Conservation (phyloP, 495 filamentous ascomycete species). For the Podospora anserina region DNA sequence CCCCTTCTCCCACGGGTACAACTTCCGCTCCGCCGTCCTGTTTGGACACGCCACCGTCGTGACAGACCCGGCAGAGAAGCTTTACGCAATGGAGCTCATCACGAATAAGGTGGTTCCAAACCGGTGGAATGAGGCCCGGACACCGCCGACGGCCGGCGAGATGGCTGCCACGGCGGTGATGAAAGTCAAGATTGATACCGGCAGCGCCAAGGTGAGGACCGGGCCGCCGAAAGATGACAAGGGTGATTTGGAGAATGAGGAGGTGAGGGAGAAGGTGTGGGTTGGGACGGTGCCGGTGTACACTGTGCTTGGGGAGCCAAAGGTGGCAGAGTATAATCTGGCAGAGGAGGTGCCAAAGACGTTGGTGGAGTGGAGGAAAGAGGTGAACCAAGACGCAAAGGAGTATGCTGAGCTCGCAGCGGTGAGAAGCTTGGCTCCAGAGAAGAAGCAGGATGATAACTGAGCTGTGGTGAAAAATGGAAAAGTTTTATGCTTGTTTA, state of each 20-base stretch:
- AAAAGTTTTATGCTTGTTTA: background rate
- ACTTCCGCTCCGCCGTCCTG: slow-evolving; percentile 80
- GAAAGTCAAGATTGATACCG: slow-evolving; percentile 63
- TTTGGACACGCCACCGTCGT: slow-evolving; percentile 74
- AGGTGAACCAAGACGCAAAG: slow-evolving; percentile 52
- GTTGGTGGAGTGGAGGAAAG: slow-evolving; percentile 55
- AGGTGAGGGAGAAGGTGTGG: slow-evolving; percentile 63
- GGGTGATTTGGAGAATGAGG: slow-evolving; percentile 62
- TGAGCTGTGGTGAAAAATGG: background rate
- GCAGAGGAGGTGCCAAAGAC: slow-evolving; percentile 61
- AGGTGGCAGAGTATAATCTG: slow-evolving; percentile 61
- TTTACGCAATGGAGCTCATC: slow-evolving; percentile 79
- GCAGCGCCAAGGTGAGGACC: slow-evolving; percentile 73
- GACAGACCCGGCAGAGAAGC: slow-evolving; percentile 64
- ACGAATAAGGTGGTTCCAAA: slow-evolving; percentile 68
- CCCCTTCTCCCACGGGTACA: slow-evolving; percentile 78
- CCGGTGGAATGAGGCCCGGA: slow-evolving; percentile 67
- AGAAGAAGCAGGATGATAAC: slow-evolving; percentile 30
- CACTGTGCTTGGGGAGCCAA: slow-evolving; percentile 61
- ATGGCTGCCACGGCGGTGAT: slow-evolving; percentile 75
- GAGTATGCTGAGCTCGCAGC: slow-evolving; percentile 53
- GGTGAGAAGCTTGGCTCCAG: slow-evolving; percentile 25
- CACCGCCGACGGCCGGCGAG: slow-evolving; percentile 71
- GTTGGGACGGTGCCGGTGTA: slow-evolving; percentile 80
- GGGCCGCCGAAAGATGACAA: slow-evolving; percentile 69